Percentiles rank a stretch among this genome's conserved stretches.
phyloP scores from a whole-genome alignment of 1,284 basidiomycete genomes.

The Leccinum glutinopallens region DNA sequence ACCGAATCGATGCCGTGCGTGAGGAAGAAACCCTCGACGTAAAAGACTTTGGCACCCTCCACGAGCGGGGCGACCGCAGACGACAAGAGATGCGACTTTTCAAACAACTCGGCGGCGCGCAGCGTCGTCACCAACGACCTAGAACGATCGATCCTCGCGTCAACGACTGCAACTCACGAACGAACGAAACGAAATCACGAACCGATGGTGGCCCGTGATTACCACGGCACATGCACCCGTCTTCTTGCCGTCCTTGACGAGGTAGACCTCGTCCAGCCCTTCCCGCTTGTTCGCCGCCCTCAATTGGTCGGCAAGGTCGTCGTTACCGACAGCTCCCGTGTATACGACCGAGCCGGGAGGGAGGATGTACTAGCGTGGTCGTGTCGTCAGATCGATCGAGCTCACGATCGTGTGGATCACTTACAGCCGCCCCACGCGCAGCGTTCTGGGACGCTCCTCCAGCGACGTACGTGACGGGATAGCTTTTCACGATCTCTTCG shows the following conservation, averaged over 20 bases:
- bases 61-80: conserved; percentile 78
- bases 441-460: conserved; percentile 98
- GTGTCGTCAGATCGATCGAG: conserved; percentile 4
- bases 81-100: conserved; percentile 78
- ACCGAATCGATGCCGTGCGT: conserved; percentile 87
- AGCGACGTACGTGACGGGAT: conserved; percentile 89
- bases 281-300: conserved; percentile 89
- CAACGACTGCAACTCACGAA: conserved; percentile 3
- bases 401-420: conserved; percentile 38
- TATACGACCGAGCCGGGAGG: conserved; percentile 93
- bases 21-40: conserved; percentile 97
- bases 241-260: conserved; percentile 83
- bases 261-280: conserved; percentile 88
- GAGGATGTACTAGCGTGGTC: conserved; percentile 72
- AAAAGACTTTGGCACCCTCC: conserved; percentile 84
- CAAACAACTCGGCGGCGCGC: conserved; percentile 89
- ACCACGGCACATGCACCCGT: conserved; percentile 98
- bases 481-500: conserved; percentile 81
- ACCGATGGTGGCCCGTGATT: conserved; percentile 93
- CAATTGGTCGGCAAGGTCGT: conserved; percentile 88
- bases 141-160: not conserved
- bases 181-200: not conserved
- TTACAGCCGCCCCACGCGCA: conserved; percentile 92
- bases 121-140: conserved; percentile 92
- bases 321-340: conserved; percentile 93